Evolutionary conservation across 805 yeast genomes (phyloP), one percentile per base, ranked within the genome.

Genomic region (Cyberlindnera saturnus): DNA sequence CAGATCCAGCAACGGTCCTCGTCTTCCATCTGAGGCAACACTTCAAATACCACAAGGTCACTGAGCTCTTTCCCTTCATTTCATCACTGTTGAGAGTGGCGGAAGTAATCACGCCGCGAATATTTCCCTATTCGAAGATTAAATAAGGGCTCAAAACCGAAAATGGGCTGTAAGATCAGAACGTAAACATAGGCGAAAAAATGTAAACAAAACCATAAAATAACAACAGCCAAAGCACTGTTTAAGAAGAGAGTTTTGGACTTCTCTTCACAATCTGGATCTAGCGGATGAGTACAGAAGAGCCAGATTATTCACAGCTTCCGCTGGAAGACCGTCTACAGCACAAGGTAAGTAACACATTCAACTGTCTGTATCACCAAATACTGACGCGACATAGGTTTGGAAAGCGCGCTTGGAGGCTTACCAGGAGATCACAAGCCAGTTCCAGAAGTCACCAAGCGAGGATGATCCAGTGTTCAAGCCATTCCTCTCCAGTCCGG

Each of bases 321-420:
- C 59, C 57, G 3, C 30, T 56, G 7, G 60, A 56, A 36, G 60
- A 54, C 17, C 52, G 60, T 32, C 47, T 56, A 11, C 66, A 62
- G 7, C 89, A 85, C 60, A 82, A 83, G 57, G 76, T 75, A 50
- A 31, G 75, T 63, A 2, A 18, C 19, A 26, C 15, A 10, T 33
- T 17, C 41, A 16, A 6, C 20, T 14, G 33, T 34, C 29, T 32
- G 23, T 33, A 15, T 33, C 23, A 35, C 18, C 19, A 58, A 14
- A n/a, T 20, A 37, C 54, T 44, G 39, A 43, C 48, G 35, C n/a
- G 16, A 51, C 32, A 41, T 17, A 54, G 57, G 52, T 53, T 6
- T 93, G 98, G 98, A 90, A 88, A 63, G 97, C 80, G 13, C 79
- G 99, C 47, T 66, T 75, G 43, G 76, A 70, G 15, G 96, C 91